A percentile compares a stretch with the other conserved stretches of the same genome.
These are phyloP conservation scores for Eleusine coracana DNA, from an alignment of 176 grass and related monocot species.

Conservation along the genomic window DNA sequence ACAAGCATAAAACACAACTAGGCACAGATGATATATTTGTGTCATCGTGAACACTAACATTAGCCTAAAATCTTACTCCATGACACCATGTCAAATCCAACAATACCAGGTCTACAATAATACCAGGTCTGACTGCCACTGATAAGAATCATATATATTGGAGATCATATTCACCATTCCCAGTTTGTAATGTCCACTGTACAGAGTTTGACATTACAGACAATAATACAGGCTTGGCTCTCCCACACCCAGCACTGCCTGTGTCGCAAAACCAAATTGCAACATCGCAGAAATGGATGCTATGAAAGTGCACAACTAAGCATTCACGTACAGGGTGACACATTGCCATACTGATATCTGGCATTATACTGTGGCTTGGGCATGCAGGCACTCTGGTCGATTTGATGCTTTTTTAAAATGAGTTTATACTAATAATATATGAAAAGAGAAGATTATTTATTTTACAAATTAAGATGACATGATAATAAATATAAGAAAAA, in stretches of 20 bases:
- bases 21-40: not conserved
- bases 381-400: not conserved
- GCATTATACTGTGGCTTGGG: not conserved
- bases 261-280: not conserved
- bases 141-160: not conserved
- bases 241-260: not conserved
- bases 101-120: not conserved
- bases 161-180: not conserved
- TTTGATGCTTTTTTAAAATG: not conserved
- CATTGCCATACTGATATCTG: not conserved
- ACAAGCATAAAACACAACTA: not conserved
- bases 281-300: not conserved
- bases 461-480: not conserved
- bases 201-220: not conserved
- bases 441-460: not conserved
- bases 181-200: not conserved
- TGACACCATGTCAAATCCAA: not conserved
- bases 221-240: not conserved
- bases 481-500: slow-evolving; percentile 20
- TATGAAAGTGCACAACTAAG: too few species aligned
- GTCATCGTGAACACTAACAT: not conserved
- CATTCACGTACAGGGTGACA: not conserved
- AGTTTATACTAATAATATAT: not conserved
- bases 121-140: not conserved
- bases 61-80: not conserved